These are phyloP conservation scores for Dactylellina haptotyla DNA, from an alignment of 2,329 filamentous ascomycete species.

Conservation along the genomic window DNA sequence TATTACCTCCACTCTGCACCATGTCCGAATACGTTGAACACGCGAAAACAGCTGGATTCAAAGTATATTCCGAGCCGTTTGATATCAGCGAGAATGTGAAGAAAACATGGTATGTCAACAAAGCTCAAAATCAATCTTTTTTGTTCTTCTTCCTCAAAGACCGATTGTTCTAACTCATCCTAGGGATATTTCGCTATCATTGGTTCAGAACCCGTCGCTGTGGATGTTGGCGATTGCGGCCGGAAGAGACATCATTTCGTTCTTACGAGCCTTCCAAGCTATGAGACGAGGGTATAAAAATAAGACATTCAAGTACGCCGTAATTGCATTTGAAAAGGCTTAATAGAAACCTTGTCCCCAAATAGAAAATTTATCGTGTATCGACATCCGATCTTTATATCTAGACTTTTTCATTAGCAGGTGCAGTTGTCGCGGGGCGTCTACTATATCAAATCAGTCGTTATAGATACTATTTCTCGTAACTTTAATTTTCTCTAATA, in stretches of 20 bases:
- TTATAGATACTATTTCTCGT: too few relatives aligned
- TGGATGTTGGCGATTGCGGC: conserved; percentile 72
- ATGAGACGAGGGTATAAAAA: conserved; percentile 71
- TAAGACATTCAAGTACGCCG: conserved; percentile 69
- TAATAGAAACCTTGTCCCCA: background rate
- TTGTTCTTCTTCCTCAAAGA: too few relatives aligned
- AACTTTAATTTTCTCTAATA: too few relatives aligned
- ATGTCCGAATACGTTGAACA: conserved; percentile 67
- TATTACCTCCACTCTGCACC: conserved; percentile 69
- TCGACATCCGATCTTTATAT: too few relatives aligned
- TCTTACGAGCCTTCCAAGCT: conserved; percentile 70
- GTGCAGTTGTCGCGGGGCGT: too few relatives aligned
- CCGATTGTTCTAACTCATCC: background rate
- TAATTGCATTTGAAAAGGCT: conserved; percentile 68
- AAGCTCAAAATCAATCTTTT: conserved; percentile 38
- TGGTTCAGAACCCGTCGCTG: conserved; percentile 70
- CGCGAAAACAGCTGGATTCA: conserved; percentile 66
- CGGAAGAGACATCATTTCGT: conserved; percentile 70
- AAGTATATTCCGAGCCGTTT: conserved; percentile 64
- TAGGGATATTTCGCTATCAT: conserved; percentile 72
- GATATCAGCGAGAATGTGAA: conserved; percentile 70
- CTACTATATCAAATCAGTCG: too few relatives aligned
- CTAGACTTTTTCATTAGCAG: too few relatives aligned
- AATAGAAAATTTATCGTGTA: background rate
- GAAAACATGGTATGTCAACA: conserved; percentile 67